Evolutionary conservation across 2,329 filamentous ascomycete genomes (phyloP).

Genomic region (Botrytis pseudocinerea): DNA sequence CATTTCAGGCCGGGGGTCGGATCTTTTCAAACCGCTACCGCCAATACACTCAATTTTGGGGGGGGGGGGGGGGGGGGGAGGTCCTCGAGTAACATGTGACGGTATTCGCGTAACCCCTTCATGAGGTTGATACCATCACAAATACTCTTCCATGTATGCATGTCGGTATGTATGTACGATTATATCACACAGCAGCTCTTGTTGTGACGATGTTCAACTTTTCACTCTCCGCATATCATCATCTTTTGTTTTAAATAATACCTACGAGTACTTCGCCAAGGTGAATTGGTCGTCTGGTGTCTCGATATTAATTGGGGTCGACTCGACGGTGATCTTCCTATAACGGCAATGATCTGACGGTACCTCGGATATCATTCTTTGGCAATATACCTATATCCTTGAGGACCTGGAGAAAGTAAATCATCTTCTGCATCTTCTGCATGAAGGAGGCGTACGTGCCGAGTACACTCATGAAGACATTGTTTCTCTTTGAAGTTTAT

Average conservation of each 20-base stretch:
- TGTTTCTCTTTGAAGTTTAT: neutral
- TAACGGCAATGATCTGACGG: neutral
- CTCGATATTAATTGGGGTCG: neutral
- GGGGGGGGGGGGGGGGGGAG: too few relatives aligned
- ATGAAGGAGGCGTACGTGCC: neutral
- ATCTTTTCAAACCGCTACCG: neutral
- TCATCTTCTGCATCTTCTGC: neutral
- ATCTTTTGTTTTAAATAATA: neutral
- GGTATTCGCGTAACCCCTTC: slow-evolving; percentile 20
- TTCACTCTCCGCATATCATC: too few relatives aligned
- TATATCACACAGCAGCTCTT: neutral
- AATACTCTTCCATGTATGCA: neutral
- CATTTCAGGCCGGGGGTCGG: neutral
- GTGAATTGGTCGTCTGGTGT: neutral
- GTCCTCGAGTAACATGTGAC: neutral
- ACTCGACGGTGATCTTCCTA: slow-evolving; percentile 1
- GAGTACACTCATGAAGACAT: neutral
- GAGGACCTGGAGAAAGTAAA: neutral
- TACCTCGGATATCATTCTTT: slow-evolving; percentile 4
- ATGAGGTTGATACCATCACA: neutral
- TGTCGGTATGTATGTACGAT: neutral
- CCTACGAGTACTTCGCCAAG: neutral
- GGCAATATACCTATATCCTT: neutral
- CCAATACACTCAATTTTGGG: neutral
- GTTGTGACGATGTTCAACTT: neutral